Base-by-base conservation (phyloP, 2,329 filamentous ascomycete species). In the Xylariaceae sp. region DNA sequence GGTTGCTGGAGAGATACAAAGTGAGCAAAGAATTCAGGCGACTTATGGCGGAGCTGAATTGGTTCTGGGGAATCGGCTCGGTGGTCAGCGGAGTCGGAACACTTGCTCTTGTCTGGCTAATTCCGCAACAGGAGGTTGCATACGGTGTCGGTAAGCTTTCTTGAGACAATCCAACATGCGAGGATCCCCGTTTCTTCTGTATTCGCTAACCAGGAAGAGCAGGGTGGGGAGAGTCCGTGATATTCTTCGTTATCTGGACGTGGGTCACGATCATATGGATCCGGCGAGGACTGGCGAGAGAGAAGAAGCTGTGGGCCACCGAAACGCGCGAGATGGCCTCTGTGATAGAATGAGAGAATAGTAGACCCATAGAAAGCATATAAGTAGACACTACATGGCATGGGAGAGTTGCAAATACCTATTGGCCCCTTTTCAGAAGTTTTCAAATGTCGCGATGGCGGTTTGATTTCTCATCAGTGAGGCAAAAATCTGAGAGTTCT, bases 51-150 rank as follows among this genome's bases (percentile, higher is more conserved):
- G 74, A 77, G 54, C 75, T 83, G 70, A 83, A 83, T 61, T 78
- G 79, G 64, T 83, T 84, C 66, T 85, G 82, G 82, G 80, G 77
- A 1, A 75, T 79, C 10, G 80, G 81, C 0, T 75, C 77, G 1
- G 69, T 82, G n/a, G 54, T 80, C 4, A 73, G 73, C 48, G 80
- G 79, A 0, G 73, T 75, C 4, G 76, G 73, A 15, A 76, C 78
- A 13, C 76, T 81, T 9, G 76, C 75, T 0, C 73, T 82, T 2
- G 69, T 82, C 45, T 81, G 80, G 67, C 79, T 77, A 0, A 75
- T 80, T 4, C 72, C 75, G 0, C 34, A 34, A 39, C 69, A 78
- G 61, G 72, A 75, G 23, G 73, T 81, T 41, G 80, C 78, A 8
- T 83, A 81, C 56, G 73, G 73, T 30, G 67, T 75, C 58, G 73